phyloP scores from a whole-genome alignment of 192 early-diverging fungal genomes.

The Cetraspora pellucida region DNA sequence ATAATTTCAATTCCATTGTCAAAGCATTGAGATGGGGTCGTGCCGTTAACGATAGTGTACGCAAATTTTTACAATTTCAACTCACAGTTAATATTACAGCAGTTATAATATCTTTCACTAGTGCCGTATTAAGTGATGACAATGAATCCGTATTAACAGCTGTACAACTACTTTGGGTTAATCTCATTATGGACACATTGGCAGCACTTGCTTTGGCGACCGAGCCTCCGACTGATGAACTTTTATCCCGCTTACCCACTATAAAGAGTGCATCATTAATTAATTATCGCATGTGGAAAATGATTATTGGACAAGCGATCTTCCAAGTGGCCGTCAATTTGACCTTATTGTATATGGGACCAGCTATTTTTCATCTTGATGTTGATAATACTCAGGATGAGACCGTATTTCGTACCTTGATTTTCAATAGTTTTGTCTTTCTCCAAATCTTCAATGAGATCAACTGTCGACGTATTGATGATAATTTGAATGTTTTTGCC shows the following conservation, averaged over 20 bases:
- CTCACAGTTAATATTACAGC: constrained; percentile 82
- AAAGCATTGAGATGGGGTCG: constrained; percentile 81
- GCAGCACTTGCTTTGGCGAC: constrained; percentile 91
- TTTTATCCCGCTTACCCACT: constrained; percentile 80
- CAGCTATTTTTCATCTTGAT: constrained; percentile 61
- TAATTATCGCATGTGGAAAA: constrained; percentile 86
- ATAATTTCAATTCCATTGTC: constrained; percentile 85
- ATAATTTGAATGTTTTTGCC: constrained; percentile 85
- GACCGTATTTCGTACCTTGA: constrained; percentile 70
- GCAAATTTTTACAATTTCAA: constrained; percentile 87
- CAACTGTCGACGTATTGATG: constrained; percentile 85
- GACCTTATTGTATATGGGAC: constrained; percentile 58
- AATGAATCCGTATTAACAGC: constrained; percentile 81
- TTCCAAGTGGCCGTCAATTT: constrained; percentile 87
- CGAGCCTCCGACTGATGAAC: constrained; percentile 83
- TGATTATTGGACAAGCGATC: constrained; percentile 87
- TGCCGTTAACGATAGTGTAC: constrained; percentile 81
- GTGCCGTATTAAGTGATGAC: constrained; percentile 63
- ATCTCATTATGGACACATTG: constrained; percentile 93
- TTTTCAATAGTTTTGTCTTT: constrained; percentile 95
- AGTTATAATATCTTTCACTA: constrained; percentile 71
- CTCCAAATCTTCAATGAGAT: constrained; percentile 95
- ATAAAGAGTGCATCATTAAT: constrained; percentile 78
- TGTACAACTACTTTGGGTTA: constrained; percentile 93
- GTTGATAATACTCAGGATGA: constrained; percentile 38